These are phyloP conservation scores for Cercospora sp. DNA, from an alignment of 2,329 filamentous ascomycete genomes.

Conservation along the genomic window DNA sequence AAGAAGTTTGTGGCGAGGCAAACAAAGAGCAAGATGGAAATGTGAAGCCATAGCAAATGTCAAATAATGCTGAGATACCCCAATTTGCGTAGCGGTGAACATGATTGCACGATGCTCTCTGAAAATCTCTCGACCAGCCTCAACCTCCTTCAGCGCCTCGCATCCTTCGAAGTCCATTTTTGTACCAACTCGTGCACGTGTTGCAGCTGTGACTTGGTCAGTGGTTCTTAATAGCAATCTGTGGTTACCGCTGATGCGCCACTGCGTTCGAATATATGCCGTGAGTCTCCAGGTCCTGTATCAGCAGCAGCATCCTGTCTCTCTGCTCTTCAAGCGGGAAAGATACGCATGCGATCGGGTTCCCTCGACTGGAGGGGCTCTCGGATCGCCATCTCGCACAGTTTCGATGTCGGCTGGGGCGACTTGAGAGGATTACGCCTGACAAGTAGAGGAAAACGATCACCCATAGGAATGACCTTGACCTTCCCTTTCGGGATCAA, in stretches of 20 bases:
- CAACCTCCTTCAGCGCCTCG: background rate
- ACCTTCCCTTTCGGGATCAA: constrained; percentile 13
- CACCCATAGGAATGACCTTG: constrained; percentile 18
- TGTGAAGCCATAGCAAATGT: constrained; percentile 13
- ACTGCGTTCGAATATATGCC: background rate
- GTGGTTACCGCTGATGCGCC: background rate
- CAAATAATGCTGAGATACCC: constrained; percentile 10
- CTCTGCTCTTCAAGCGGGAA: background rate
- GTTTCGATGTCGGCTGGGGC: constrained; percentile 8
- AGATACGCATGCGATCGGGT: constrained; percentile 4
- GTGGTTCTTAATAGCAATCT: background rate
- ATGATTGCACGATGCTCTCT: background rate
- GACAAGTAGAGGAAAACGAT: constrained; percentile 1
- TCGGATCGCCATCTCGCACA: constrained; percentile 3
- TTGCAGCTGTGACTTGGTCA: background rate
- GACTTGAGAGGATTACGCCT: constrained; percentile 1
- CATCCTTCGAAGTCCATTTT: background rate
- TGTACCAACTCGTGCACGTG: background rate
- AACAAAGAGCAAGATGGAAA: constrained; percentile 30
- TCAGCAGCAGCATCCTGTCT: background rate
- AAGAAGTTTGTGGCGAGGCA: constrained; percentile 76
- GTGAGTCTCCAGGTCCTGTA: background rate
- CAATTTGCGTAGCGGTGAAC: background rate
- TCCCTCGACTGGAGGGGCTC: constrained; percentile 6
- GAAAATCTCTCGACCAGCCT: background rate